Evolutionary conservation across 106 monocot genomes (phyloP), one percentile per base, ranked within the genome.

Genomic region (Platanthera guangdongensis): DNA sequence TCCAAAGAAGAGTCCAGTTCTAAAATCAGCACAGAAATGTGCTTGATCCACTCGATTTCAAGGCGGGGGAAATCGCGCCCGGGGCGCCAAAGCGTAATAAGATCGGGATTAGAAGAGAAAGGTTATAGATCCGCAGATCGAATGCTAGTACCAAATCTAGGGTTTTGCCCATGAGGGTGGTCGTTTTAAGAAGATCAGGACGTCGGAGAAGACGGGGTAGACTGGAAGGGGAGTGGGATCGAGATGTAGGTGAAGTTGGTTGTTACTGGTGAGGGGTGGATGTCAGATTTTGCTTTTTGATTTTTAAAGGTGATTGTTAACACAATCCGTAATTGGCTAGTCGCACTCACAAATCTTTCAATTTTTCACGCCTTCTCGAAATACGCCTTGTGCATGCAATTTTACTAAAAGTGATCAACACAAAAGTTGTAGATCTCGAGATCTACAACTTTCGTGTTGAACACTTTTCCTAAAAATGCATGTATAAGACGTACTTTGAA

Each of bases 191-290:
- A 79, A 68, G 46, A 46, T 57, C 78, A 69, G 57, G 21, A 32
- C 57, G 55, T 60, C 21, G 73, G 65, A 65, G 65, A 49, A 75
- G 57, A 57, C 57, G 54, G 50, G 51, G 70, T 48, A 47, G 69
- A 39, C 10, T 22, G 68, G 47, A 70, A 46, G 5, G 50, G 9
- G 21, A 19, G 50, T 51, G 25, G 28, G 53, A 14, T 47, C 77
- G 7, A 71, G 68, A 9, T 51, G 77, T 55, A 15, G 55, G 55
- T 15, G 13, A n/a, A 0, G n/a, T 57, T 57, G 16, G 57, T 57
- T 14, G 13, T 57, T 18, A 60, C 11, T 21, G 1, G 11, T 2
- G 39, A 39, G 39, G 59, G 21, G 18, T n/a, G 9, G 6, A 60
- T 19, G 59, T 60, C 59, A 57, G 18, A 6, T 4, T 57, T 21